These are phyloP conservation scores for Mycena capillaripes DNA, from an alignment of 768 basidiomycete species.

Conservation along the genomic window DNA sequence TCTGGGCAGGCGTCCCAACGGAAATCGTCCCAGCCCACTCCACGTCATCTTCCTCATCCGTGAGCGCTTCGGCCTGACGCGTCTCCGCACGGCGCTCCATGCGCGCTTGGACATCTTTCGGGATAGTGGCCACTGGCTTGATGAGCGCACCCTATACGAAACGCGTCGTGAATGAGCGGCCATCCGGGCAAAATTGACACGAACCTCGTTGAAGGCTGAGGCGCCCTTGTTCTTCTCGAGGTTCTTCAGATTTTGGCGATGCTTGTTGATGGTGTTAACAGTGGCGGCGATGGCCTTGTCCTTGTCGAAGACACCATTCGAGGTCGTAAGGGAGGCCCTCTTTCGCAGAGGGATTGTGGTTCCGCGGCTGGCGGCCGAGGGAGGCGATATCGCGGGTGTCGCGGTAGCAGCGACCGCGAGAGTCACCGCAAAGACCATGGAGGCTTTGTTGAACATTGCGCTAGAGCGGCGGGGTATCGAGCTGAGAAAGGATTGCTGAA, in stretches of 20 bases:
- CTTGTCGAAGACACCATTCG: slow-evolving; percentile 36
- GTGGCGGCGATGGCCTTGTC: slow-evolving; percentile 34
- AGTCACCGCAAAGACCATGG: slow-evolving; percentile 9
- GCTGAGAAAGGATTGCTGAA: neutral
- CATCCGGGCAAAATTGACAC: neutral
- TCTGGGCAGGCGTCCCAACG: slow-evolving; percentile 54
- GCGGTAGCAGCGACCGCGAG: slow-evolving; percentile 10
- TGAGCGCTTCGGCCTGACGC: slow-evolving; percentile 50
- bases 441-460: slow-evolving; percentile 18
- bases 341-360: slow-evolving; percentile 29
- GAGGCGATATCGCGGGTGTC: neutral
- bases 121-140: slow-evolving; percentile 42
- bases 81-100: neutral
- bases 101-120: slow-evolving; percentile 15
- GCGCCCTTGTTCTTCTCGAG: slow-evolving; percentile 48
- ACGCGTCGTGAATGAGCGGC: neutral
- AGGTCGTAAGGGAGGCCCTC: slow-evolving; percentile 20
- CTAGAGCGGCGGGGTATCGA: neutral
- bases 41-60: slow-evolving; percentile 47
- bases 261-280: slow-evolving; percentile 46
- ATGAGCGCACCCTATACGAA: slow-evolving; percentile 44
- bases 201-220: slow-evolving; percentile 12
- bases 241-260: slow-evolving; percentile 54
- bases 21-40: slow-evolving; percentile 57
- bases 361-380: neutral